A percentile compares a stretch with the other conserved stretches of the same genome.
Evolutionary conservation across 371 early-diverging fungal species (phyloP).

Genomic region (Blakeslea trispora): DNA sequence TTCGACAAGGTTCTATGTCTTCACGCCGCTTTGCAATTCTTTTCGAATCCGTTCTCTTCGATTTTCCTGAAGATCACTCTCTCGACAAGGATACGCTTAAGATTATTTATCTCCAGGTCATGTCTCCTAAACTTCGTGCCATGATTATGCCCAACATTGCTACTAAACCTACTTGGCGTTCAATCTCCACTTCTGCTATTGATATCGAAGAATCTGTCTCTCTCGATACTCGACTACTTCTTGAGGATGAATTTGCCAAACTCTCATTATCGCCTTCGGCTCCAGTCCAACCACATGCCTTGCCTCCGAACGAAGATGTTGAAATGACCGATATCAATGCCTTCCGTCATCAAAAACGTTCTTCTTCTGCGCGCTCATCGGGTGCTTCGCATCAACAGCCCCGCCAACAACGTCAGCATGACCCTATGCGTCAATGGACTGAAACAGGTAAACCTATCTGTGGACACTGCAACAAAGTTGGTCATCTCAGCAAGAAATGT

Average conservation of each 20-base stretch:
- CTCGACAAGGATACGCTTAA: constrained; percentile 1
- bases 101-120: constrained; percentile 10
- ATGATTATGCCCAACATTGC: constrained; percentile 11
- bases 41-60: constrained; percentile 9
- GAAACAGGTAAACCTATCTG: constrained; percentile 9
- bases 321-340: constrained; percentile 6
- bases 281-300: too few species aligned
- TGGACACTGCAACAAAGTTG: constrained; percentile 9
- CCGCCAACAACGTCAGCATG: background rate
- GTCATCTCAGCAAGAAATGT: constrained; percentile 17
- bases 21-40: constrained; percentile 10
- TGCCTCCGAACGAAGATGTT: too few species aligned
- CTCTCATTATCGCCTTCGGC: too few species aligned
- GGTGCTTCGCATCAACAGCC: background rate
- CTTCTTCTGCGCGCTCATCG: too few species aligned
- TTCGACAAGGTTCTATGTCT: constrained; percentile 3
- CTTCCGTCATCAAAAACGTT: background rate
- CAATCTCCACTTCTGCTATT: constrained; percentile 1
- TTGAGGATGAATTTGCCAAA: too few species aligned
- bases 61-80: constrained; percentile 3
- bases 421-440: constrained; percentile 13
- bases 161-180: background rate
- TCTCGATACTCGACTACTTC: too few species aligned
- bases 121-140: constrained; percentile 5
- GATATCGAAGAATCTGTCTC: constrained; percentile 12